Conservation (phyloP, 345 rosid genomes). For the Camelina hispida region DNA sequence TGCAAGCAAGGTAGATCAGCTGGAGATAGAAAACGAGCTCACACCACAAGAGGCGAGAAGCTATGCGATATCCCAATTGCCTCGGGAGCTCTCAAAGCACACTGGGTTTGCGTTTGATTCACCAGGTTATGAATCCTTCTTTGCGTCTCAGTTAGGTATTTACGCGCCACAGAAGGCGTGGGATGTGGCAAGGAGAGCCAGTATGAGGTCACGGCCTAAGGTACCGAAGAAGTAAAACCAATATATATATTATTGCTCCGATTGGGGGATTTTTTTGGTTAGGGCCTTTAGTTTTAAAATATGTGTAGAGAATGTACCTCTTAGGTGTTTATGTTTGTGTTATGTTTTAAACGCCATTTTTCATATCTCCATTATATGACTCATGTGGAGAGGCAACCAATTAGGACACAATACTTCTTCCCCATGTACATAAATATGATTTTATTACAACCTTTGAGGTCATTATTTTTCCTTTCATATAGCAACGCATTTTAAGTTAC, state of each 20-base stretch:
- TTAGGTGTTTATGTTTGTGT: slow-evolving; percentile 36
- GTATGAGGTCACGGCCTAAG: slow-evolving; percentile 69
- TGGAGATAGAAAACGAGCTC: slow-evolving; percentile 64
- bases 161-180: slow-evolving; percentile 96
- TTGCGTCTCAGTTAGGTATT: slow-evolving; percentile 84
- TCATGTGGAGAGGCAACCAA: slow-evolving; percentile 35
- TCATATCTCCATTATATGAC: slow-evolving; percentile 35
- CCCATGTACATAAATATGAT: slow-evolving; percentile 34
- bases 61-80: slow-evolving; percentile 83
- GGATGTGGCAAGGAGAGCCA: slow-evolving; percentile 98
- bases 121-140: slow-evolving; percentile 97
- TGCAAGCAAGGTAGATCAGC: slow-evolving; percentile 46
- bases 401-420: slow-evolving; percentile 25
- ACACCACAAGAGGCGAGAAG: slow-evolving; percentile 82
- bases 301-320: slow-evolving; percentile 38
- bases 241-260: slow-evolving; percentile 23
- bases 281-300: slow-evolving; percentile 38
- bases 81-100: slow-evolving; percentile 85
- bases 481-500: no score
- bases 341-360: slow-evolving; percentile 38
- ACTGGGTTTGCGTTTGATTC: slow-evolving; percentile 98
- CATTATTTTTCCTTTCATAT: neutral
- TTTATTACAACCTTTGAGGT: slow-evolving; percentile 7
- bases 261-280: slow-evolving; percentile 18
- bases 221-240: slow-evolving; percentile 45